Conservation (phyloP, 225 moss, liverwort and hornwort species). For the Polytrichum formosum region DNA sequence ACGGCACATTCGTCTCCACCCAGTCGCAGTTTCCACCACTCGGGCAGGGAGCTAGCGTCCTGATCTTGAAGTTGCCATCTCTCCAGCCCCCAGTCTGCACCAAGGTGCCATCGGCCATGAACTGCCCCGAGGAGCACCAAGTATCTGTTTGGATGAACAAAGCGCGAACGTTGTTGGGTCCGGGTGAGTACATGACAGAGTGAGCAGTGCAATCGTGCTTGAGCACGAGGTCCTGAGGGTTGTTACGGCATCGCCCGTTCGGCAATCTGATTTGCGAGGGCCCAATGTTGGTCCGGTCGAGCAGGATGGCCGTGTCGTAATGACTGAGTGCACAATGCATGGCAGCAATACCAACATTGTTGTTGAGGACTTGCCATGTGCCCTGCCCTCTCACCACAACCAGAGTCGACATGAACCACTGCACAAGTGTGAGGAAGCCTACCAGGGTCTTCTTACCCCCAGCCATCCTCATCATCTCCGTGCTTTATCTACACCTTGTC, state of each 20-base stretch:
- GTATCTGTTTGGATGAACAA: conserved; percentile 35
- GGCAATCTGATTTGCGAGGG: conserved; percentile 24
- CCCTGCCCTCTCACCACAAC: conserved; percentile 24
- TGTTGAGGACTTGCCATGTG: conserved; percentile 26
- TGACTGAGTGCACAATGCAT: conserved; percentile 38
- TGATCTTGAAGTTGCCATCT: conserved; percentile 40
- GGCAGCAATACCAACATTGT: conserved; percentile 27
- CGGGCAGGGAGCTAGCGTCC: conserved; percentile 14
- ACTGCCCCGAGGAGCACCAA: conserved; percentile 39
- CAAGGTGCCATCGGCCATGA: conserved; percentile 18
- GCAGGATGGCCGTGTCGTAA: conserved; percentile 21
- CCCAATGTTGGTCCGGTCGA: conserved; percentile 40
- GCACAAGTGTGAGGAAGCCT: background rate
- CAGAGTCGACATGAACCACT: background rate
- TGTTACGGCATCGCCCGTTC: conserved; percentile 23
- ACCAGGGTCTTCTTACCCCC: too few relatives aligned
- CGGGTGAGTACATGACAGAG: conserved; percentile 28
- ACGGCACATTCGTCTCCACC: conserved; percentile 26
- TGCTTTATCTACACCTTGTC: too few relatives aligned
- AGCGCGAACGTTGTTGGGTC: conserved; percentile 17
- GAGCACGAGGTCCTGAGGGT: conserved; percentile 26
- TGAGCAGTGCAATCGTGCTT: conserved; percentile 39
- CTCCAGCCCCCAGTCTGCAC: conserved; percentile 28
- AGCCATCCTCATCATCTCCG: too few relatives aligned
- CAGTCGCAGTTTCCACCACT: conserved; percentile 26